Evolutionary conservation across 495 filamentous ascomycete species (phyloP).

Genomic region (Xylaria bambusicola): DNA sequence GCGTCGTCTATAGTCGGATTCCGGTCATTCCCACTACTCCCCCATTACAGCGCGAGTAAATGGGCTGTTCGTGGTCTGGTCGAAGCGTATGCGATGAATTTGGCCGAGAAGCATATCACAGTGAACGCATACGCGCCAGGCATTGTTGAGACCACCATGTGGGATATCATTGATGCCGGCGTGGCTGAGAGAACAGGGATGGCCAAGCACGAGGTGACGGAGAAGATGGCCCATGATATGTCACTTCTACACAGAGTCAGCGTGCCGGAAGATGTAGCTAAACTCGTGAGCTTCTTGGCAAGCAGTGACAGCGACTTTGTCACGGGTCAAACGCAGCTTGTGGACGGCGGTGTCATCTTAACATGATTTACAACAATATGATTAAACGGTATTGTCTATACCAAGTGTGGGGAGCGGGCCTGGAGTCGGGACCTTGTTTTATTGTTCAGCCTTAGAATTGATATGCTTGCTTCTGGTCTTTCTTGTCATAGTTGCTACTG

Average conservation of each 20-base stretch:
- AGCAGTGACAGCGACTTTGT: conserved; percentile 58
- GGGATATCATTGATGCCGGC: conserved; percentile 59
- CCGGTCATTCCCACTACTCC: conserved; percentile 53
- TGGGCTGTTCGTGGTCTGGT: conserved; percentile 62
- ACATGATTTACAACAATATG: no score
- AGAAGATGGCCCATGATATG: conserved; percentile 44
- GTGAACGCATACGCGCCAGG: conserved; percentile 65
- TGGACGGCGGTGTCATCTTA: conserved; percentile 63
- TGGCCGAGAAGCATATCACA: conserved; percentile 60
- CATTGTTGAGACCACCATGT: conserved; percentile 63
- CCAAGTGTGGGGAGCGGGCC: no score
- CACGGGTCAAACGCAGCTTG: conserved; percentile 62
- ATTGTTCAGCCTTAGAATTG: no score
- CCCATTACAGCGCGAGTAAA: conserved; percentile 60
- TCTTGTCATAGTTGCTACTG: no score
- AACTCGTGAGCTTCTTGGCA: conserved; percentile 58
- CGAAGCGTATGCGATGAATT: conserved; percentile 60
- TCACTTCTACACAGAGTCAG: conserved; percentile 54
- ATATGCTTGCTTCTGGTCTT: no score
- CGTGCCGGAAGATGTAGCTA: conserved; percentile 60
- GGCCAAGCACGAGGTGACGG: conserved; percentile 54
- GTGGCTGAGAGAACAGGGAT: conserved; percentile 47
- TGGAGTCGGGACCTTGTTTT: no score
- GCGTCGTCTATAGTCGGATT: conserved; percentile 58
- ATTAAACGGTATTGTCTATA: no score